Evolutionary conservation across 2,329 filamentous ascomycete species (phyloP).

Genomic region (Hypoxylon sp.): DNA sequence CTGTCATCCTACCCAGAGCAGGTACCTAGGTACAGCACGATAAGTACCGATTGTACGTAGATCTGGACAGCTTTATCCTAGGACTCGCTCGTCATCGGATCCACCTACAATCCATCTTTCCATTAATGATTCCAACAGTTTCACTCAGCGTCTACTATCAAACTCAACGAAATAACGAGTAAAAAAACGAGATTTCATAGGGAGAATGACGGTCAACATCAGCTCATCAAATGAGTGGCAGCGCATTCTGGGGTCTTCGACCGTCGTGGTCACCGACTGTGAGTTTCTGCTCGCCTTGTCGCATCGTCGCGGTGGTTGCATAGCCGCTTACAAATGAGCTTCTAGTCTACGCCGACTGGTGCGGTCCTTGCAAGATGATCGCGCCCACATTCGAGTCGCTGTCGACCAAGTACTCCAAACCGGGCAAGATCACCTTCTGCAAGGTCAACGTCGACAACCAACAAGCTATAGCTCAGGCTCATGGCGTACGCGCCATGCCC

Average conservation of each 20-base stretch:
- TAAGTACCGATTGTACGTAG: slow-evolving; percentile 24
- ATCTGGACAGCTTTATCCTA: slow-evolving; percentile 49
- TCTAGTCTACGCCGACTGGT: slow-evolving; percentile 94
- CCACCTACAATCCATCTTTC: slow-evolving; percentile 22
- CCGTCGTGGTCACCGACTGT: slow-evolving; percentile 92
- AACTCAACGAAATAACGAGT: neutral
- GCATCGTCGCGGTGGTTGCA: slow-evolving; percentile 35
- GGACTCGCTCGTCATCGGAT: slow-evolving; percentile 26
- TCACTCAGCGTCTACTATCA: slow-evolving; percentile 13
- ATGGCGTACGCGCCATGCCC: slow-evolving; percentile 88
- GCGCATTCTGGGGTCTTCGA: slow-evolving; percentile 76
- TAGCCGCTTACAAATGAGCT: slow-evolving; percentile 47
- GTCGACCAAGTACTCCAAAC: slow-evolving; percentile 80
- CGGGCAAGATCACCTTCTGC: slow-evolving; percentile 86
- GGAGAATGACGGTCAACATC: slow-evolving; percentile 66
- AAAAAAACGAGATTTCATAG: neutral
- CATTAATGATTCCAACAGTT: slow-evolving; percentile 21
- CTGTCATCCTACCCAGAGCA: neutral
- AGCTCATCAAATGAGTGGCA: slow-evolving; percentile 78
- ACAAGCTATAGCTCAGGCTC: slow-evolving; percentile 78
- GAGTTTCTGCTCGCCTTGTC: slow-evolving; percentile 56
- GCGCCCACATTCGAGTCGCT: slow-evolving; percentile 90
- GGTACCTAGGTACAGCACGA: slow-evolving; percentile 18
- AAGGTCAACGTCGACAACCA: slow-evolving; percentile 93
- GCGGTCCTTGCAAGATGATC: slow-evolving; percentile 92